Evolutionary conservation across 2,329 filamentous ascomycete genomes (phyloP).

Genomic region (Claviceps citrina): DNA sequence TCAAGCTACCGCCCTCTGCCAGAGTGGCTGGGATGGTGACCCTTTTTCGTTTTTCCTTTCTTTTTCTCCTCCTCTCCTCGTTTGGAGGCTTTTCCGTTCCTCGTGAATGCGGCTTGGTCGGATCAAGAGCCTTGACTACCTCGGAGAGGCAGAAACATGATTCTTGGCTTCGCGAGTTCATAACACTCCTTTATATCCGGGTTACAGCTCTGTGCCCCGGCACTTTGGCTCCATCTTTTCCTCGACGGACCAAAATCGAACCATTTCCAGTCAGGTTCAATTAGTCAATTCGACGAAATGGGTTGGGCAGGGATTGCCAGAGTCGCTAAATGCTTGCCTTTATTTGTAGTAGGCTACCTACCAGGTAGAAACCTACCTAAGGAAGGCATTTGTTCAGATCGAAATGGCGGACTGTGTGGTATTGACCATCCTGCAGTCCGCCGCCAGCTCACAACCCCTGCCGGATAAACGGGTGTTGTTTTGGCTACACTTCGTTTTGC

Average conservation of each 20-base stretch:
- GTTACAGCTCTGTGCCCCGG: not conserved
- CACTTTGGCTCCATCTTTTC: not conserved
- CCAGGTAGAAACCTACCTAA: too few species aligned
- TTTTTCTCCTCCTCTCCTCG: not conserved
- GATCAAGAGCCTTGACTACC: not conserved
- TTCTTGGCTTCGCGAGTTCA: not conserved
- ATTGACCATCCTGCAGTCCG: not conserved
- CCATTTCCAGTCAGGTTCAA: not conserved
- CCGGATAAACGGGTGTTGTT: conserved; percentile 1
- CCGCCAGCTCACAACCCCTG: not conserved
- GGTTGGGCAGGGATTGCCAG: not conserved
- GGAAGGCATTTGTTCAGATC: not conserved
- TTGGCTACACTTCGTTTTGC: not conserved
- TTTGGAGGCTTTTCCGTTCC: not conserved
- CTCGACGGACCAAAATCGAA: not conserved
- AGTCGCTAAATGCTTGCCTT: not conserved
- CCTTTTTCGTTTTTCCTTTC: not conserved
- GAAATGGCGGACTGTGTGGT: not conserved
- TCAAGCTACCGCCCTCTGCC: not conserved
- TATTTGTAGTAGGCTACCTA: not conserved
- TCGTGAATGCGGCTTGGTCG: not conserved
- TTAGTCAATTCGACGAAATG: not conserved
- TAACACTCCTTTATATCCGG: not conserved
- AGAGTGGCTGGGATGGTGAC: not conserved
- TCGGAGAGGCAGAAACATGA: too few species aligned